Evolutionary conservation across 257 asterid species (phyloP).

Genomic region (Ilex aquifolium): DNA sequence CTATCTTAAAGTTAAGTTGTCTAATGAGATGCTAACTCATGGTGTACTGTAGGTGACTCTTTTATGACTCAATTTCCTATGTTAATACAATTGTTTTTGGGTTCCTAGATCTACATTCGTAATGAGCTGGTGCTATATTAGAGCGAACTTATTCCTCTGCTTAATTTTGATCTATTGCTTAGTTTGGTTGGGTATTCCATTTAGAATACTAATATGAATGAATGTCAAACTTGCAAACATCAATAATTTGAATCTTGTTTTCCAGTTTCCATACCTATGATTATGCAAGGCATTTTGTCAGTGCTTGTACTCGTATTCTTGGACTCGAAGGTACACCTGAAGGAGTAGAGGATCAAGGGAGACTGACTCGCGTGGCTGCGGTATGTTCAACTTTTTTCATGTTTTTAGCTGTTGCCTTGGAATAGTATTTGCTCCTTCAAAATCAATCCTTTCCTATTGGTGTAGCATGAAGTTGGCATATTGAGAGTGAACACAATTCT

Average conservation of each 20-base stretch:
- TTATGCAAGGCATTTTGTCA: slow-evolving; percentile 90
- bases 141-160: no score
- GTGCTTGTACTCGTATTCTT: slow-evolving; percentile 94
- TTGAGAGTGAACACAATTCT: slow-evolving; percentile 9
- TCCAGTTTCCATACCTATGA: slow-evolving; percentile 93
- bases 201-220: no score
- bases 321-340: slow-evolving; percentile 97
- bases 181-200: no score
- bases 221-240: slow-evolving; percentile 18
- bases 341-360: slow-evolving; percentile 97
- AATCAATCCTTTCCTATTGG: not conserved
- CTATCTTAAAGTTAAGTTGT: no score
- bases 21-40: no score
- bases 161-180: no score
- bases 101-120: no score
- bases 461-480: slow-evolving; percentile 13
- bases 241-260: slow-evolving; percentile 16
- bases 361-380: slow-evolving; percentile 96
- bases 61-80: no score
- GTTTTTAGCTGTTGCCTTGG: not conserved
- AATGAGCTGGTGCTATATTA: no score
- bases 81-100: no score
- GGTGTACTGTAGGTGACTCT: no score
- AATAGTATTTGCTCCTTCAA: not conserved
- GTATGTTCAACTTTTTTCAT: slow-evolving; percentile 29